Evolutionary conservation across 805 yeast genomes (phyloP), one percentile per base, ranked within the genome.

Genomic region (Maudiozyma pseudohumilis): DNA sequence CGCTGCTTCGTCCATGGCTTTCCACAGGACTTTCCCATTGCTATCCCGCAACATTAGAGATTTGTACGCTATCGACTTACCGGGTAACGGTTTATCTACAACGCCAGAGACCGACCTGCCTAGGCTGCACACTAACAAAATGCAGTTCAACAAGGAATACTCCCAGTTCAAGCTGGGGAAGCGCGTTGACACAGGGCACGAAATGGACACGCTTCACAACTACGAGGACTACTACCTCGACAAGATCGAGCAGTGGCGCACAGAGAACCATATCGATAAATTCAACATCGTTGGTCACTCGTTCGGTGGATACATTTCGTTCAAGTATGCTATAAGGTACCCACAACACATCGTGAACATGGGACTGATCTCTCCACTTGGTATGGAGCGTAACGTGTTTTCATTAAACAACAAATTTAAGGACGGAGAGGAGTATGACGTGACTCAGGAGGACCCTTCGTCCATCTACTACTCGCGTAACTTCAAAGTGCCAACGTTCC

Each of bases 1-100:
- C 53, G 96, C 95, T 2, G 95, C 97, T 0, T 84, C 94, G 1
- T 71, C 87, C 11, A 89, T 94, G 19, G 77, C 86, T 38, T 89
- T 76, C 49, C 72, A 79, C 50, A 74, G 80, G 43, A 89, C 84
- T 52, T 74, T 84, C 45, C 72, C 70, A 32, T 65, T 59, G 0
- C 56, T 80, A 34, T 54, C 72, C 3, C 51, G 42, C 35, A 42
- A 63, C 5, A 61, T 79, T 8, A 74, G 75, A 1, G 78, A 70
- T 30, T 50, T 83, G 24, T 86, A 78, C 54, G 77, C 85, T 0
- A 64, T 83, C 17, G 94, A 83, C 52, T 55, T 80, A 48, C 72
- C 79, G 0, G 87, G 87, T 4, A 77, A 77, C 58, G 89, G 89
- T 1, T 60, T 79, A 8, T 77, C 87, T 0, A 57, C 73, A 11